Conservation (phyloP, 805 yeast species). For the Cyberlindnera samutprakarnensis region DNA sequence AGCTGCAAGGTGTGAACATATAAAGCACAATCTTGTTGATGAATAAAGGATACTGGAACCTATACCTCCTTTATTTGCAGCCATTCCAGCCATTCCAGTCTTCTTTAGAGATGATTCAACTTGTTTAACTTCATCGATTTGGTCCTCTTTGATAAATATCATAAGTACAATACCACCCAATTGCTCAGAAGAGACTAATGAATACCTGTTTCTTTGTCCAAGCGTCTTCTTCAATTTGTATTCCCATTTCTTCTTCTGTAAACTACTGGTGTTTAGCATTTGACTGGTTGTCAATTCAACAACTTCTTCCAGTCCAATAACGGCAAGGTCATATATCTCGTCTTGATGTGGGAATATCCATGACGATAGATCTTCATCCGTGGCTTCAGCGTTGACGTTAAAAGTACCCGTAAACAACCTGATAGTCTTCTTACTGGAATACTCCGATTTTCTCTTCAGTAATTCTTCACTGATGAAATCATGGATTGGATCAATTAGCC, state of each 20-base stretch:
- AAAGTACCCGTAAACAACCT: conserved; percentile 76
- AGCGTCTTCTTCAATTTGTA: conserved; percentile 42
- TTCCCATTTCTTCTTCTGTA: conserved; percentile 59
- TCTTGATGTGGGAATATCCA: conserved; percentile 71
- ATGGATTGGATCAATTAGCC: conserved; percentile 81
- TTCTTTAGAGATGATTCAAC: conserved; percentile 73
- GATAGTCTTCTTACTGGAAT: conserved; percentile 53
- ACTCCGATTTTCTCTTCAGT: conserved; percentile 39
- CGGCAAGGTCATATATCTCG: conserved; percentile 58
- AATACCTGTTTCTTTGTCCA: conserved; percentile 41
- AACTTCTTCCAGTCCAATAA: conserved; percentile 84
- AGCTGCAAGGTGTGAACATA: conserved; percentile 89
- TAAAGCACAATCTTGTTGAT: conserved; percentile 66
- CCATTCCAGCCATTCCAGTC: conserved; percentile 91
- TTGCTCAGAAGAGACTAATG: conserved; percentile 76
- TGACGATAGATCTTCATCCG: conserved; percentile 47
- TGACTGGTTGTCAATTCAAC: conserved; percentile 79
- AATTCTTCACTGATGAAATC: conserved; percentile 73
- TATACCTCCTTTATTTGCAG: conserved; percentile 76
- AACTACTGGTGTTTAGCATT: conserved; percentile 70
- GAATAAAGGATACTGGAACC: conserved; percentile 60
- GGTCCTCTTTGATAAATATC: conserved; percentile 53
- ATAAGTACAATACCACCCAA: conserved; percentile 78
- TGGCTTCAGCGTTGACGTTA: conserved; percentile 56
- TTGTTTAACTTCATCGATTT: conserved; percentile 44